Percentiles rank a stretch among this genome's conserved stretches.
phyloP scores from a whole-genome alignment of 2,329 filamentous ascomycete species.

The Didymella lethalis region DNA sequence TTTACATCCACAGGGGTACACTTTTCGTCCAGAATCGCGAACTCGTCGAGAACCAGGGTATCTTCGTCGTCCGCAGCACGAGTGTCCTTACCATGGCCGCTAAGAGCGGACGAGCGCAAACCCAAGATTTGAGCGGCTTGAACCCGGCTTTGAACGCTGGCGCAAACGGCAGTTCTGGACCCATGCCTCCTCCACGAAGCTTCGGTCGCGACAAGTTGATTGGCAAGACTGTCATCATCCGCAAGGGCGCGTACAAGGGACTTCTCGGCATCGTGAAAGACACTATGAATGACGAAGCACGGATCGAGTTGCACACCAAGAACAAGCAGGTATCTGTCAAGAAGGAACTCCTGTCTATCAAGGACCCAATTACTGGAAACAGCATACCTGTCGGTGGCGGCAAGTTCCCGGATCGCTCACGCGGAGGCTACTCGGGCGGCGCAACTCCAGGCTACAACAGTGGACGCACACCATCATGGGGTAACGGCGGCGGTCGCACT shows the following conservation, averaged over 20 bases:
- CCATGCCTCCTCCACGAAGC: conserved; percentile 71
- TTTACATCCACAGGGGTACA: conserved; percentile 93
- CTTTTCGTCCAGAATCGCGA: conserved; percentile 88
- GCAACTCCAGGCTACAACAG: conserved; percentile 49
- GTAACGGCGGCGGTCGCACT: conserved; percentile 32
- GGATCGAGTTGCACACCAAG: conserved; percentile 93
- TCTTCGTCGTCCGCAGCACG: conserved; percentile 85
- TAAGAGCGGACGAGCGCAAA: conserved; percentile 82
- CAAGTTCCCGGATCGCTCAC: conserved; percentile 47
- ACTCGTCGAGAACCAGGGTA: conserved; percentile 83
- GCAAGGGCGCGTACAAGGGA: conserved; percentile 89
- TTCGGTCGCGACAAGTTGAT: conserved; percentile 83
- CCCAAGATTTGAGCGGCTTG: conserved; percentile 82
- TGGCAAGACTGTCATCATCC: conserved; percentile 89
- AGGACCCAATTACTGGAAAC: conserved; percentile 79
- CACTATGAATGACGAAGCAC: conserved; percentile 82
- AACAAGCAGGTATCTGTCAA: conserved; percentile 87
- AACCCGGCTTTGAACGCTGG: conserved; percentile 79
- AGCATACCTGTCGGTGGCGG: conserved; percentile 71
- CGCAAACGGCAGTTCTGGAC: conserved; percentile 59
- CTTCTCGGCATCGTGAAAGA: conserved; percentile 95
- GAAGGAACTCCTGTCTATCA: conserved; percentile 82
- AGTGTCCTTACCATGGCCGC: conserved; percentile 93
- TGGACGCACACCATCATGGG: conserved; percentile 48
- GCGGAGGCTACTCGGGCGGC: conserved; percentile 50